Evolutionary conservation across 2,329 filamentous ascomycete species (phyloP).

Genomic region (Huntiella bhutanensis): DNA sequence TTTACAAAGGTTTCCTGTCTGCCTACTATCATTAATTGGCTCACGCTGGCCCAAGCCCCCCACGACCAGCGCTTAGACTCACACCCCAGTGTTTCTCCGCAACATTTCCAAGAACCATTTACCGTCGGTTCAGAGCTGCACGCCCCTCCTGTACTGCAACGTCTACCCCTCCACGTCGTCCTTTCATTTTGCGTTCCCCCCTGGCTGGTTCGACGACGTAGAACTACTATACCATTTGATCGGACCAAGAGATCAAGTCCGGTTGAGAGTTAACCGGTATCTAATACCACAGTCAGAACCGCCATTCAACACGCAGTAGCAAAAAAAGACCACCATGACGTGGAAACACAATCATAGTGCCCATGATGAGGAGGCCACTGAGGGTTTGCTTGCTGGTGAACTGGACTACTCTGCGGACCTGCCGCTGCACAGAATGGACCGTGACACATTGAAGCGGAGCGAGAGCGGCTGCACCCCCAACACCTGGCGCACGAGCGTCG

Average conservation of each 20-base stretch:
- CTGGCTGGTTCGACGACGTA: background rate
- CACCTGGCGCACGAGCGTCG: background rate
- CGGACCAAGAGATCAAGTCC: background rate
- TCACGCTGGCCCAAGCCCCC: background rate
- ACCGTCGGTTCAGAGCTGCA: background rate
- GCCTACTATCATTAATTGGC: background rate
- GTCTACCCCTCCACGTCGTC: background rate
- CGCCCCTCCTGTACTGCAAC: background rate
- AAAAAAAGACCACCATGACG: background rate
- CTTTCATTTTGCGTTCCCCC: background rate
- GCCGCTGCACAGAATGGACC: background rate
- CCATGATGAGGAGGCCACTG: slow-evolving; percentile 6
- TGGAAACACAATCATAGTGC: background rate
- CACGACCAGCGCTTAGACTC: background rate
- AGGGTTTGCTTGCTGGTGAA: background rate
- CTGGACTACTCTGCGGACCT: background rate
- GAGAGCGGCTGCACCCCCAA: slow-evolving; percentile 1
- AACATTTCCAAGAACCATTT: background rate
- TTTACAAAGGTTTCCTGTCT: too few species aligned
- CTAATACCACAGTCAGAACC: background rate
- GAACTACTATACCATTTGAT: background rate
- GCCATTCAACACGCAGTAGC: background rate
- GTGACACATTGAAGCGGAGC: background rate
- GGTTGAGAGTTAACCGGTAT: background rate
- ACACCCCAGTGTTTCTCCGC: background rate